These are phyloP conservation scores for Neofusicoccum umdonicola DNA, from an alignment of 2,329 filamentous ascomycete species.

Conservation along the genomic window DNA sequence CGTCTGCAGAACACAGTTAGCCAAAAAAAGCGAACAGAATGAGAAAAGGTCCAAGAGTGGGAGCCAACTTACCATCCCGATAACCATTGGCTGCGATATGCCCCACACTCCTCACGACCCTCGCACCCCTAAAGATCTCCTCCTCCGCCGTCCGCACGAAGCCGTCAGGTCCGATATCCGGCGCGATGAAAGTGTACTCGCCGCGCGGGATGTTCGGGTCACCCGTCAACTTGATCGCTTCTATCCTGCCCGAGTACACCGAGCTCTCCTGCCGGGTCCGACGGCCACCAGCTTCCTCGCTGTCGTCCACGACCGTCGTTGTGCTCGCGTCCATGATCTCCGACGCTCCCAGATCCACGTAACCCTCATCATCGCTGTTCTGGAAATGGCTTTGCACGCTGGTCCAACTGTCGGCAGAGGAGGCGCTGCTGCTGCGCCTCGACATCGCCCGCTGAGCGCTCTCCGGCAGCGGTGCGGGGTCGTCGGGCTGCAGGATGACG, in stretches of 20 bases:
- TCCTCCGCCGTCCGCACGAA: constrained; percentile 64
- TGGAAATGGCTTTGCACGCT: constrained; percentile 5
- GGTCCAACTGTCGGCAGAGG: background rate
- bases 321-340: constrained; percentile 8
- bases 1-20: constrained; percentile 51
- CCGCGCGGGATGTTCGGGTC: constrained; percentile 87
- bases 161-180: constrained; percentile 70
- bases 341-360: background rate
- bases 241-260: constrained; percentile 65
- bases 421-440: constrained; percentile 3
- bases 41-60: background rate
- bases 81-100: constrained; percentile 78
- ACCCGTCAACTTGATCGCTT: constrained; percentile 88
- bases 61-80: constrained; percentile 58
- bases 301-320: constrained; percentile 19
- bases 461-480: constrained; percentile 40
- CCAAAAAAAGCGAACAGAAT: background rate
- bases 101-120: constrained; percentile 70
- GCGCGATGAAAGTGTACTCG: constrained; percentile 75
- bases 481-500: constrained; percentile 71
- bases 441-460: background rate
- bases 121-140: constrained; percentile 67
- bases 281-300: constrained; percentile 21
- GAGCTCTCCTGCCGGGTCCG: background rate
- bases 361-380: background rate